phyloP scores from a whole-genome alignment of 257 asterid species.

The Solanum paucissectum region DNA sequence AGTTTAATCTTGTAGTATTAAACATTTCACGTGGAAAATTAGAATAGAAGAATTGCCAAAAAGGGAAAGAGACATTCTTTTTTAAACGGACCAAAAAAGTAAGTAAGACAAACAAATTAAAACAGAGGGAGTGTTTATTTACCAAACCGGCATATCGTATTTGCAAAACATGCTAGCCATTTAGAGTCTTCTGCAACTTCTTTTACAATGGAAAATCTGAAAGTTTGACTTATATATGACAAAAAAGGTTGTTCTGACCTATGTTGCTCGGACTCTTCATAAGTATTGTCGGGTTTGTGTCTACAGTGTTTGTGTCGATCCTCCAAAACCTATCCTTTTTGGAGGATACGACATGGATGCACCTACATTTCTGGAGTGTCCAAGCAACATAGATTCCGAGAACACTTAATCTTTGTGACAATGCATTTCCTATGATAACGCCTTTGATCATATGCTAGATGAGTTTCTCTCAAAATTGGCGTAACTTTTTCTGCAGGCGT shows the following conservation, averaged over 20 bases:
- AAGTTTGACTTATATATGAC: neutral
- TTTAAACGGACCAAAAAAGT: neutral
- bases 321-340: neutral
- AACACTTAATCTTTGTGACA: neutral
- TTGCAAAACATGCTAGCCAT: neutral
- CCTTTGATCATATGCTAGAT: neutral
- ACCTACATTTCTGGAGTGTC: neutral
- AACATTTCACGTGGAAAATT: no score
- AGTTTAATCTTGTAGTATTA: neutral
- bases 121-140: neutral
- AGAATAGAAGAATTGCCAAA: neutral
- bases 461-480: neutral
- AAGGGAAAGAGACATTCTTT: neutral
- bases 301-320: neutral
- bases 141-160: neutral
- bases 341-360: neutral
- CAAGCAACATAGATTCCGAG: neutral
- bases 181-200: neutral
- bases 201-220: neutral
- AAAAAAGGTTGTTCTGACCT: neutral
- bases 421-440: neutral
- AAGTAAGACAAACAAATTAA: no score
- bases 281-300: neutral
- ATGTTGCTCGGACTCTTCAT: neutral
- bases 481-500: conserved; percentile 24